Conservation (phyloP, 164 flowering plant species). For the Kingdonia uniflora region DNA sequence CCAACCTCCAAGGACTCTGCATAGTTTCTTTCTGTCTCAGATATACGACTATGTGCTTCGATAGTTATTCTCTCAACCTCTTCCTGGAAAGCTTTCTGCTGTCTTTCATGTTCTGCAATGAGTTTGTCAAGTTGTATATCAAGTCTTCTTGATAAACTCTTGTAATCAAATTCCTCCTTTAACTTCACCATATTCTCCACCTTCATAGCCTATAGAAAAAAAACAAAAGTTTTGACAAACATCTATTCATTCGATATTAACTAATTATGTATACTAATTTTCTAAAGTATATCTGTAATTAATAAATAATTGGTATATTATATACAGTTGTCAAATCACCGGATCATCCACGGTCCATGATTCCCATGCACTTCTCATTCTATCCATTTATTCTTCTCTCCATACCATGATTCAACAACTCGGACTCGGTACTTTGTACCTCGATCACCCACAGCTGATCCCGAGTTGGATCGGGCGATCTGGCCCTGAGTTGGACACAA, state of each 20-base stretch:
- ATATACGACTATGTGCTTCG: slow-evolving; percentile 49
- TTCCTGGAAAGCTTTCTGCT: slow-evolving; percentile 65
- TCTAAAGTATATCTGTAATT: no score
- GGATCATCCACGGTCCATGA: not conserved
- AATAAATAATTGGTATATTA: not conserved
- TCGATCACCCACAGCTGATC: no score
- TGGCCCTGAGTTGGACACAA: no score
- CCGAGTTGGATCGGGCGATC: no score
- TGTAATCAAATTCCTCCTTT: slow-evolving; percentile 97
- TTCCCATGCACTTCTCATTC: no score
- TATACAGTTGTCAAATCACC: not conserved
- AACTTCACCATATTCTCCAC: slow-evolving; percentile 95
- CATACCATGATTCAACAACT: no score
- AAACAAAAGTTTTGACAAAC: not conserved
- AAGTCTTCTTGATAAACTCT: slow-evolving; percentile 78
- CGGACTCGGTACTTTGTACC: no score
- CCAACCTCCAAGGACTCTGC: slow-evolving; percentile 72
- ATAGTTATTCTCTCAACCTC: slow-evolving; percentile 48
- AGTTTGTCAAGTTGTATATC: slow-evolving; percentile 79
- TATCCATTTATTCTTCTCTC: no score
- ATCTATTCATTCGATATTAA: not conserved
- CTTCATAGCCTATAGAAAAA: slow-evolving; percentile 74
- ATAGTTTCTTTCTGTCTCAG: slow-evolving; percentile 61
- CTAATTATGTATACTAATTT: no score
- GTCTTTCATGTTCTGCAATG: slow-evolving; percentile 80